phyloP scores from a whole-genome alignment of 768 basidiomycete genomes.

The Phanerochaete carnosa region DNA sequence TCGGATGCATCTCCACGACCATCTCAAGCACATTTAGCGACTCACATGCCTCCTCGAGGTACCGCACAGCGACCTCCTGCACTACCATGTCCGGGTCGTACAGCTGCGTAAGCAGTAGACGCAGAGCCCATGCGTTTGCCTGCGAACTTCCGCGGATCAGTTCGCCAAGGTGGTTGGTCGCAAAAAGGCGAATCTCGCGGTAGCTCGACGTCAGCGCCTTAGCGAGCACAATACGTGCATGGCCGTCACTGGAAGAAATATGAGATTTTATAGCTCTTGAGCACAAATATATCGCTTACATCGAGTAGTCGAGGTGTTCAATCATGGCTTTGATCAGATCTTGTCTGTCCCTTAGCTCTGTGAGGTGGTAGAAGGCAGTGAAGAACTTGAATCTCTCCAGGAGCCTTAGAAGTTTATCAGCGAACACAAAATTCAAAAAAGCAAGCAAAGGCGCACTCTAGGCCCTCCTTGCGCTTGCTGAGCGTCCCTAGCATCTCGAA shows the following conservation, averaged over 20 bases:
- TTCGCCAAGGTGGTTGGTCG: slow-evolving; percentile 82
- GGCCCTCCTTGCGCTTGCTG: slow-evolving; percentile 84
- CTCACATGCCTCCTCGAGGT: slow-evolving; percentile 88
- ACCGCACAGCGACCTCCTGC: slow-evolving; percentile 84
- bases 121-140: slow-evolving; percentile 81
- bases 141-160: slow-evolving; percentile 64
- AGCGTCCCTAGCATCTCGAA: slow-evolving; percentile 93
- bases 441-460: slow-evolving; percentile 57
- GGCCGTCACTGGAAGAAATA: slow-evolving; percentile 74
- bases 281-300: slow-evolving; percentile 38
- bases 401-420: slow-evolving; percentile 43
- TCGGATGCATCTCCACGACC: slow-evolving; percentile 93
- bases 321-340: slow-evolving; percentile 91
- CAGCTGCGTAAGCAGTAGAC: slow-evolving; percentile 89
- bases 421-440: no score
- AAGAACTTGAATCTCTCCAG: slow-evolving; percentile 92
- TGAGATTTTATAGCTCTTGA: slow-evolving; percentile 3
- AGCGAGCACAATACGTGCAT: slow-evolving; percentile 88
- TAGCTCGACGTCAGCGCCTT: slow-evolving; percentile 95
- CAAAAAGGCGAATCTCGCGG: slow-evolving; percentile 83
- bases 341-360: slow-evolving; percentile 86
- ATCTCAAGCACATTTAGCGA: slow-evolving; percentile 78
- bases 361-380: slow-evolving; percentile 93
- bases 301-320: slow-evolving; percentile 87
- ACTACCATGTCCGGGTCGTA: slow-evolving; percentile 93